Evolutionary conservation across 140 eudicot genomes (phyloP), one percentile per base, ranked within the genome.

Genomic region (Senecio squalidus): DNA sequence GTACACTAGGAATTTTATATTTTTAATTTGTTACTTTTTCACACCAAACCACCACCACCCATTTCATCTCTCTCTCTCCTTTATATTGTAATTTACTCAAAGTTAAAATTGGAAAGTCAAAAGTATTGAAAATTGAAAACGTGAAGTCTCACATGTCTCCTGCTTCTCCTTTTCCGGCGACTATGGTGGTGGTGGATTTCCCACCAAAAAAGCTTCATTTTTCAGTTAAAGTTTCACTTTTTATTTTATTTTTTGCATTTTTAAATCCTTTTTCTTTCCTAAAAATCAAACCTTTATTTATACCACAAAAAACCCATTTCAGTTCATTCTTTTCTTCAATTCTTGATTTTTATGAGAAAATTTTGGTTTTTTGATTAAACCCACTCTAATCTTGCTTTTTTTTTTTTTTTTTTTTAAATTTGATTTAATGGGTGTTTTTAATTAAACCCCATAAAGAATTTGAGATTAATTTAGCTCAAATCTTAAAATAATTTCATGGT

Each of bases 151-250:
- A 68, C 80, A 62, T 68, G 75, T 38, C 28, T 68, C 57, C 48
- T 47, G 72, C 78, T 47, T 54, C 75, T 55, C 75, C 75, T 33
- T 67, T 61, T 61, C 41, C 48, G 5, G 6, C 48, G 20, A 20
- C 55, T 49, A n/a, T 49, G 16, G 28, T 21, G 62, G 33, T 73
- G 78, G 78, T 66, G 51, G 64, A 51, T 58, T 66, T 41, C 34
- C 39, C 57, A 40, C 68, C 24, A 68, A 24, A 7, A 14, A 33
- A 18, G 25, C 72, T 33, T 56, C 60, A 17, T 13, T 14, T 71
- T 71, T 60, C 74, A 50, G 67, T 76, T 76, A 76, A 70, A 70
- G 47, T 53, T 60, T 28, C 77, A 52, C 74, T 46, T 27, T 62
- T 61, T 58, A 36, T 45, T 27, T 46, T 31, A 66, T 10, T 53